Base-by-base conservation (phyloP, 2,329 filamentous ascomycete species). In the Dendrostoma leiphaemia region DNA sequence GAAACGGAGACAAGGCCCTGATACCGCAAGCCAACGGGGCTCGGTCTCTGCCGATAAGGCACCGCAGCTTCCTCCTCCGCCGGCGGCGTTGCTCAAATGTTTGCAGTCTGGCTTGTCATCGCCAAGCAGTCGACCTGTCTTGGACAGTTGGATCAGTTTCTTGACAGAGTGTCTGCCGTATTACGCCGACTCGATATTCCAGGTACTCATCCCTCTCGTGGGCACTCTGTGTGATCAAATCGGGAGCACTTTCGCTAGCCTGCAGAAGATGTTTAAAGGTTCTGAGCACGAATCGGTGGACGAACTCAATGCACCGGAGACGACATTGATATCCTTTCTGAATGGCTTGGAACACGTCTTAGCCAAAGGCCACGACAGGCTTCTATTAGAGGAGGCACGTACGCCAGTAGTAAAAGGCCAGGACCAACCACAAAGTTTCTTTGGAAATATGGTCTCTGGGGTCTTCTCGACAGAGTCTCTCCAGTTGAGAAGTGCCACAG, bases 81-180 rank as follows among this genome's bases (percentile, higher is more conserved):
- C 89, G 3, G 74, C 83, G 15, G 76, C 86, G 32, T 72, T 99
- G n/a, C 80, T 94, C n/a, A 87, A 89, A 59, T 96, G 90, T 65
- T 78, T 99, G 12, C 86, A 91, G 57, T 83, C 85, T 43, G 94
- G 91, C 0, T 86, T 99, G 47, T 85, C 88, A 51, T 89, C 91
- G 3, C 68, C 80, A 3, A 85, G 78, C 50, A 92, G 90, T 61
- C 85, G 90, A 5, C 78, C 85, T 8, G 86, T 95, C 6, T 75
- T 99, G 32, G 92, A 97, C 63, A 92, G 90, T 66, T 99, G 95
- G 95, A 85, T 97, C 9, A 79, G 83, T 28, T 92, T 99, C 61
- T 77, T 99, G 7, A 83, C 85, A 4, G 89, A 93, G 65, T 90
- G 91, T 41, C 74, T 99, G 28, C 91, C 92, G 0, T 78, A 96